phyloP scores from a whole-genome alignment of 768 basidiomycete species.

The Boletus sp. region DNA sequence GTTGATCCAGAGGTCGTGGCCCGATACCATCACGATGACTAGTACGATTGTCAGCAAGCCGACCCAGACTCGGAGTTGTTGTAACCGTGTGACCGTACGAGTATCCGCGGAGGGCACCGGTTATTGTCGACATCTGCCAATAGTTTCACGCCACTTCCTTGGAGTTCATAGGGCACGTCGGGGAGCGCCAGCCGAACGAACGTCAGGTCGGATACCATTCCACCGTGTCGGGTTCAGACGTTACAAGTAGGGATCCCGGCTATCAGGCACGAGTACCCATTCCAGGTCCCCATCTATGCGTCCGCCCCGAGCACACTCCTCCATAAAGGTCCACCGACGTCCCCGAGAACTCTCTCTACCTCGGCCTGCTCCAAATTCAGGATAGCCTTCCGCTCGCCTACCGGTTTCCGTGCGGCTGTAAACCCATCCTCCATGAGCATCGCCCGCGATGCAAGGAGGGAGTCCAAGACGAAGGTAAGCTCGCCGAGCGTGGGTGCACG shows the following conservation, averaged over 20 bases:
- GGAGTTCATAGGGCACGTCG: too few relatives aligned
- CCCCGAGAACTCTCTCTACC: conserved; percentile 80
- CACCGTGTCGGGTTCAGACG: neutral
- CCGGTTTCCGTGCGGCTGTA: conserved; percentile 49
- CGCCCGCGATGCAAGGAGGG: conserved; percentile 73
- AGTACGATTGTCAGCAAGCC: neutral
- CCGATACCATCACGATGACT: neutral
- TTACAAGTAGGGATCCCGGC: neutral
- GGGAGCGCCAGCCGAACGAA: neutral
- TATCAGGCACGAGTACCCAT: neutral
- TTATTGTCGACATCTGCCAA: neutral
- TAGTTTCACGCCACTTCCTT: neutral
- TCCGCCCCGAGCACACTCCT: conserved; percentile 42
- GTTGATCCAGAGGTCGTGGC: neutral
- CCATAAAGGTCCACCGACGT: conserved; percentile 71
- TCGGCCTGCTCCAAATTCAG: conserved; percentile 84
- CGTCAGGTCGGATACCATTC: neutral
- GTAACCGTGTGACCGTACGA: neutral
- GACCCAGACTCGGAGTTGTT: neutral
- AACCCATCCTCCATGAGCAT: conserved; percentile 67
- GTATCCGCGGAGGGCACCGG: neutral
- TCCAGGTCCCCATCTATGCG: conserved; percentile 4
- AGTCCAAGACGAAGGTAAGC: conserved; percentile 66
- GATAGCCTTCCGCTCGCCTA: conserved; percentile 66
- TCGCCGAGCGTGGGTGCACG: conserved; percentile 60